A percentile compares a stretch with the other conserved stretches of the same genome.
Evolutionary conservation across 345 rosid genomes (phyloP).

Genomic region (Populus nigra): DNA sequence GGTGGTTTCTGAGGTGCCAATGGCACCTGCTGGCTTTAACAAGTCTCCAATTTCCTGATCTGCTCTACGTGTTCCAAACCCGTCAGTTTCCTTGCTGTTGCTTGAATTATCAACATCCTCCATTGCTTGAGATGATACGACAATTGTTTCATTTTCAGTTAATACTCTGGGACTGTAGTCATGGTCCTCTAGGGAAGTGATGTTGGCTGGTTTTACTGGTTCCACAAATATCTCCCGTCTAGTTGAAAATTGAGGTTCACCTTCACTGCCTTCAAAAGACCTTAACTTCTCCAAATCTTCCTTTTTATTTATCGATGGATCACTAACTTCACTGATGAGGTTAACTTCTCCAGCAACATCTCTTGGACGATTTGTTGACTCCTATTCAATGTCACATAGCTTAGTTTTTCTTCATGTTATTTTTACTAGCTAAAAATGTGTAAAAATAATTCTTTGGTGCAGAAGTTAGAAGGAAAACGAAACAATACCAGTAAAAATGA

Average conservation of each 20-base stretch:
- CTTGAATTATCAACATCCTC: conserved; percentile 3
- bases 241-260: conserved; percentile 7
- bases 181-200: neutral
- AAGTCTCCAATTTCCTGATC: neutral
- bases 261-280: conserved; percentile 6
- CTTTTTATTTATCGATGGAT: conserved; percentile 7
- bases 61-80: neutral
- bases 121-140: neutral
- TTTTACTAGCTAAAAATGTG: neutral
- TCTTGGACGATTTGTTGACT: conserved; percentile 9
- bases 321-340: neutral
- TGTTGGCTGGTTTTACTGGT: neutral
- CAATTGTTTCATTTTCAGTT: conserved; percentile 9
- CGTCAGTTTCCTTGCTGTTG: neutral
- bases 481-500: neutral
- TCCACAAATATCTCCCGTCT: neutral
- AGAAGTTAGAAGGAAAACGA: neutral
- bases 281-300: neutral
- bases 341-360: conserved; percentile 13
- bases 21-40: neutral
- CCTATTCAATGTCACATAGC: conserved; percentile 29
- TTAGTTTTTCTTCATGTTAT: neutral
- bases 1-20: neutral
- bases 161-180: neutral
- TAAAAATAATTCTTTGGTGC: neutral